Evolutionary conservation across 1,284 basidiomycete genomes (phyloP).

Genomic region (Puccinia novopanici): DNA sequence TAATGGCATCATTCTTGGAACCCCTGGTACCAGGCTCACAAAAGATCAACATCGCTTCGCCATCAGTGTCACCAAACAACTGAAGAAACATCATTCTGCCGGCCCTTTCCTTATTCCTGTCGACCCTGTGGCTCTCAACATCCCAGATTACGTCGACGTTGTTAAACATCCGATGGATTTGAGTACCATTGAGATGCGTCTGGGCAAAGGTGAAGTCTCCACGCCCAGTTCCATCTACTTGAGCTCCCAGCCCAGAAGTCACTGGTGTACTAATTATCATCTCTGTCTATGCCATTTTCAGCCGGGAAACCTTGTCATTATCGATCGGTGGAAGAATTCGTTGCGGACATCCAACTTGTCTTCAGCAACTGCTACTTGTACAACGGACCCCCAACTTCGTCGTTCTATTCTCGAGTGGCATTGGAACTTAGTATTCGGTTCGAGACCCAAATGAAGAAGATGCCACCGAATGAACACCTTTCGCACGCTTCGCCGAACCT

Average conservation of each 20-base stretch:
- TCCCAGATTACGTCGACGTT: conserved; percentile 86
- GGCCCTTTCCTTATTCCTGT: conserved; percentile 82
- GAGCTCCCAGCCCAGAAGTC: no score
- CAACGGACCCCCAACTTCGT: conserved; percentile 79
- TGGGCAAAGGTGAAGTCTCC: conserved; percentile 19
- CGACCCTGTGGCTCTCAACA: conserved; percentile 81
- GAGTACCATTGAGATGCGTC: conserved; percentile 69
- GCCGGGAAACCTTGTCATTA: conserved; percentile 39
- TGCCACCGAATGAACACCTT: conserved; percentile 69
- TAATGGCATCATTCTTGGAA: no score
- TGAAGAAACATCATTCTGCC: conserved; percentile 82
- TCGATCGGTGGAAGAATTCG: conserved; percentile 71
- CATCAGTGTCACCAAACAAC: no score
- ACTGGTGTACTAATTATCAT: no score
- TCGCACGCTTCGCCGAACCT: conserved; percentile 32
- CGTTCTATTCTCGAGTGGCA: no score
- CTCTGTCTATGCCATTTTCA: no score
- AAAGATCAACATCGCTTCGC: no score
- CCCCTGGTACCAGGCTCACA: no score
- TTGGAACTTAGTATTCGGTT: conserved; percentile 80
- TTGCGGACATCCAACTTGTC: conserved; percentile 77
- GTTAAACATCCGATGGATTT: conserved; percentile 90
- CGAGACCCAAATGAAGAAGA: conserved; percentile 81
- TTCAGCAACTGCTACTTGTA: conserved; percentile 87
- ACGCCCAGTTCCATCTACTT: no score